Percentiles rank a stretch among this genome's conserved stretches.
These are phyloP conservation scores for Prunus kanzakura DNA, from an alignment of 306 rosid species.

Conservation along the genomic window DNA sequence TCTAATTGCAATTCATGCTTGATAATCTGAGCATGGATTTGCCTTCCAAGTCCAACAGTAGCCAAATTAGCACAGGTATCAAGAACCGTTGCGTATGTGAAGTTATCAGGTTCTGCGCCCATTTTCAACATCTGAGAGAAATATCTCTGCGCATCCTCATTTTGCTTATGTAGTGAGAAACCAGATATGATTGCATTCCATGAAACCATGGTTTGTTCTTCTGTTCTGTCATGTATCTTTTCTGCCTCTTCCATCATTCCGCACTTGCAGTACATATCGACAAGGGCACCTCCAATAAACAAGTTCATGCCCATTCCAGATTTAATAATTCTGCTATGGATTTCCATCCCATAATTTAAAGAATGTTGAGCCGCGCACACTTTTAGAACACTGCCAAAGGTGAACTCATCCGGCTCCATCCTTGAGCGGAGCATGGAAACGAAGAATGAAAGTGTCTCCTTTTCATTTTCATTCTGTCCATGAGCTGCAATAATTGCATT, in stretches of 20 bases:
- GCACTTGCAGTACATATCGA: not conserved
- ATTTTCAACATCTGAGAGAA: not conserved
- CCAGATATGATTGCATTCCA: conserved; percentile 6
- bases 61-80: not conserved
- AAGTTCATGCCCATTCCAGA: not conserved
- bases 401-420: not conserved
- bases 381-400: conserved; percentile 2
- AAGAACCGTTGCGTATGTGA: not conserved
- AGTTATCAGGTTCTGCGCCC: conserved; percentile 1
- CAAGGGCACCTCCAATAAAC: conserved; percentile 1
- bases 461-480: conserved; percentile 56
- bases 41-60: not conserved
- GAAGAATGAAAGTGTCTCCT: conserved; percentile 54
- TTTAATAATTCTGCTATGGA: not conserved
- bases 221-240: conserved; percentile 60
- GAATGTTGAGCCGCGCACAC: not conserved
- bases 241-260: conserved; percentile 55
- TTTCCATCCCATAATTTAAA: not conserved
- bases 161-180: conserved; percentile 25
- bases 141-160: conserved; percentile 9
- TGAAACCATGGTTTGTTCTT: conserved; percentile 61
- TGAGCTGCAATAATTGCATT: conserved; percentile 72
- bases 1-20: not conserved
- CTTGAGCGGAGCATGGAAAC: conserved; percentile 44
- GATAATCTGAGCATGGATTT: conserved; percentile 2